A percentile compares a stretch with the other conserved stretches of the same genome.
phyloP scores from a whole-genome alignment of 371 early-diverging fungal genomes.

The Mortierella sp. region DNA sequence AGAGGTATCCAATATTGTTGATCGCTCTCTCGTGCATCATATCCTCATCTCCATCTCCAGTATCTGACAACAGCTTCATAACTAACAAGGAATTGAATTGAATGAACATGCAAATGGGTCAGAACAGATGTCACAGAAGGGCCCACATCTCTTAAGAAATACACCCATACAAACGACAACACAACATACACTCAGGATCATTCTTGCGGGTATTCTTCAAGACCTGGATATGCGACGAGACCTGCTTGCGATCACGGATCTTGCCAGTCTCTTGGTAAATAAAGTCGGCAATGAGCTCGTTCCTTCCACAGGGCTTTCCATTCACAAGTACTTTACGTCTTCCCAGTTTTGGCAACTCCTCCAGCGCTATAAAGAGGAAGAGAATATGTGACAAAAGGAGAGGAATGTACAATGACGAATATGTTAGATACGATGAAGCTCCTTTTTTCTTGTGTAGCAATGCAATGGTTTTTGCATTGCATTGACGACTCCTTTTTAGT shows the following conservation, averaged over 20 bases:
- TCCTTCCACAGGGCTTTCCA: slow-evolving; percentile 80
- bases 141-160: not conserved
- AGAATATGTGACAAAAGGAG: not conserved
- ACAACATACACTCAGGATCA: slow-evolving; percentile 67
- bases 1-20: not conserved
- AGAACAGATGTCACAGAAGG: not conserved
- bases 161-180: not conserved
- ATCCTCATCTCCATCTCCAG: slow-evolving; percentile 60
- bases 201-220: slow-evolving; percentile 81
- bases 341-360: slow-evolving; percentile 71
- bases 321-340: slow-evolving; percentile 72
- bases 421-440: not conserved
- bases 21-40: not conserved
- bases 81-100: slow-evolving; percentile 54
- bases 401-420: not conserved
- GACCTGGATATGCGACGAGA: slow-evolving; percentile 87
- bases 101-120: not conserved
- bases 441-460: not conserved
- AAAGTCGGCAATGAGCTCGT: slow-evolving; percentile 84
- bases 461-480: slow-evolving; percentile 60
- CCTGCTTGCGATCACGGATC: slow-evolving; percentile 82
- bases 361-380: slow-evolving; percentile 60
- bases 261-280: slow-evolving; percentile 77
- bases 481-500: not conserved
- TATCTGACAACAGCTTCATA: slow-evolving; percentile 69